Evolutionary conservation across 1,284 basidiomycete species (phyloP).

Genomic region (Ustilago crameri): DNA sequence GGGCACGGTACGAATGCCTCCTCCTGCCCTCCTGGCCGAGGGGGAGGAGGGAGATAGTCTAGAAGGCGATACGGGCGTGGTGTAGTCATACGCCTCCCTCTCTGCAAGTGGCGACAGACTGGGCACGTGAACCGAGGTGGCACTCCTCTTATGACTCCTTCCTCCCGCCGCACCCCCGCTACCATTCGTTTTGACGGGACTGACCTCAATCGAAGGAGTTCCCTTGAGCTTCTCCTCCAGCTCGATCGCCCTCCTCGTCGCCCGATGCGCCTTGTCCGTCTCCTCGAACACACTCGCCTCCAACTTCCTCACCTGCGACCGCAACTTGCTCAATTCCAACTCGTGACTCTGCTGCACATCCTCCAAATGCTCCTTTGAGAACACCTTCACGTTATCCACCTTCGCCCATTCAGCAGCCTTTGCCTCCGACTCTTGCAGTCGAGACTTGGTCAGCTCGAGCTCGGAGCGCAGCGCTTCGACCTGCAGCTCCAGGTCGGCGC

Average conservation of each 20-base stretch:
- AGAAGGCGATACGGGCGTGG: background rate
- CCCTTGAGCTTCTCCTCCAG: constrained; percentile 39
- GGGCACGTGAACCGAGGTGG: constrained; percentile 35
- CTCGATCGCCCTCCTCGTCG: constrained; percentile 41
- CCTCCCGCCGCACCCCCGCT: background rate
- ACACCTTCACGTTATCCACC: constrained; percentile 42
- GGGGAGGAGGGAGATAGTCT: background rate
- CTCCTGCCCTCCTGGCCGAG: constrained; percentile 8
- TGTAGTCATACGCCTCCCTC: constrained; percentile 21
- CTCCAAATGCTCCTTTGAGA: constrained; percentile 47
- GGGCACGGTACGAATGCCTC: constrained; percentile 37
- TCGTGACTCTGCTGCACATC: constrained; percentile 48
- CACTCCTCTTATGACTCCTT: constrained; percentile 30
- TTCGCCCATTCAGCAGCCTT: background rate
- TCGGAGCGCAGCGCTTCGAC: constrained; percentile 29
- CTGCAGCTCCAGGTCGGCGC: constrained; percentile 8
- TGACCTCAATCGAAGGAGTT: background rate
- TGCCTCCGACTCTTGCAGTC: constrained; percentile 17
- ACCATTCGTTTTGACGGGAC: constrained; percentile 3
- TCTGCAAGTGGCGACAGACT: constrained; percentile 41
- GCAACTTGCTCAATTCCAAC: constrained; percentile 45
- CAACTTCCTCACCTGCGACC: constrained; percentile 54
- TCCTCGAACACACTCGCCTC: constrained; percentile 57
- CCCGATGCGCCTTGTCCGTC: constrained; percentile 50
- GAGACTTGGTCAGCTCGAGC: constrained; percentile 19